phyloP scores from a whole-genome alignment of 805 yeast genomes.

The Ogataea populi-albae region DNA sequence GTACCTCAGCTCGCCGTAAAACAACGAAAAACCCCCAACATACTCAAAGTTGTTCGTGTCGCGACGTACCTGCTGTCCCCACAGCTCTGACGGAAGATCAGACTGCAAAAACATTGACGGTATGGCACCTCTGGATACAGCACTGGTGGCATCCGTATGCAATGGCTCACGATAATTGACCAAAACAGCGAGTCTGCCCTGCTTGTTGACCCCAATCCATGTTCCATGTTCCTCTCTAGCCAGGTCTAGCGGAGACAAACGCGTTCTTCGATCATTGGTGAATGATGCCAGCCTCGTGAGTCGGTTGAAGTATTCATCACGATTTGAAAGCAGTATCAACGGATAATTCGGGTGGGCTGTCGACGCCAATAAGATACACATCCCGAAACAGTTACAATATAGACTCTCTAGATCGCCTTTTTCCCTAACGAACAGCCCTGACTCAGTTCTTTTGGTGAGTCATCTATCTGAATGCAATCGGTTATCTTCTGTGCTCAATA shows the following conservation, averaged over 20 bases:
- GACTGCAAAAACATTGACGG: constrained; percentile 40
- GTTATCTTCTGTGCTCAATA: too few species aligned
- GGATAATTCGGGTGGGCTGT: constrained; percentile 72
- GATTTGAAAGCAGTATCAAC: constrained; percentile 70
- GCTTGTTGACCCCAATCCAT: constrained; percentile 72
- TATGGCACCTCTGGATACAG: constrained; percentile 44
- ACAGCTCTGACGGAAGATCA: constrained; percentile 35
- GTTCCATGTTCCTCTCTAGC: constrained; percentile 78
- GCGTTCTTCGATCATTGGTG: constrained; percentile 24
- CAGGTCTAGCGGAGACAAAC: constrained; percentile 72
- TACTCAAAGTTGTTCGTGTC: constrained; percentile 29
- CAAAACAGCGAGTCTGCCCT: constrained; percentile 65
- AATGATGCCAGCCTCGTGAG: constrained; percentile 60
- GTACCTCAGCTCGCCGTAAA: constrained; percentile 48
- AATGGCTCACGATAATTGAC: constrained; percentile 66
- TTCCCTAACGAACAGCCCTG: too few species aligned
- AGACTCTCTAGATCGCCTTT: too few species aligned
- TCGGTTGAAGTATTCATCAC: constrained; percentile 82
- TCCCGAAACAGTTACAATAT: too few species aligned
- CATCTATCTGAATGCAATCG: too few species aligned
- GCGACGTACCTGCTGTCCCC: constrained; percentile 39
- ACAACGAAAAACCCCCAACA: constrained; percentile 63
- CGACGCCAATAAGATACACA: constrained; percentile 80
- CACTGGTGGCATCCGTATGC: constrained; percentile 21
- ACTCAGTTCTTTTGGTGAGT: too few species aligned